These are phyloP conservation scores for Eruca vesicaria DNA, from an alignment of 441 rosid genomes.

Conservation along the genomic window DNA sequence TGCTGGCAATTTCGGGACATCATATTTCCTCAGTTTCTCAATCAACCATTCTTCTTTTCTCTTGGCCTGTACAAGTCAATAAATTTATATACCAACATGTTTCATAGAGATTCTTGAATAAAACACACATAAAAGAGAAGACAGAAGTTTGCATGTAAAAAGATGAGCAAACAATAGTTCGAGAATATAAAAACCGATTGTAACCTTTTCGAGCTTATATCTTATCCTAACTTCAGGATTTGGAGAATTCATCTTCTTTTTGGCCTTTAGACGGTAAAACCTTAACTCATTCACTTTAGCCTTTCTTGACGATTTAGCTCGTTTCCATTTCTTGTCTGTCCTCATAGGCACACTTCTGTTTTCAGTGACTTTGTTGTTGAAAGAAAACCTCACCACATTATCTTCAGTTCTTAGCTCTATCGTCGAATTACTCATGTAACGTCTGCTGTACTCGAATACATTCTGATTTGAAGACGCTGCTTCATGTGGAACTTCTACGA, in stretches of 20 bases:
- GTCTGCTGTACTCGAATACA: conserved; percentile 24
- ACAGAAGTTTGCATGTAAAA: neutral
- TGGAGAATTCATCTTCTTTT: conserved; percentile 88
- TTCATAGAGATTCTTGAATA: neutral
- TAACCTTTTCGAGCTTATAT: conserved; percentile 62
- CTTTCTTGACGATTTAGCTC: conserved; percentile 54
- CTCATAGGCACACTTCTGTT: conserved; percentile 22
- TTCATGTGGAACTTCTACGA: neutral
- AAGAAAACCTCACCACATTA: conserved; percentile 62
- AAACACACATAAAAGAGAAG: neutral
- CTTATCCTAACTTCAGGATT: conserved; percentile 84
- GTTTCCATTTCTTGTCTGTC: conserved; percentile 45
- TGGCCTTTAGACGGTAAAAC: conserved; percentile 78
- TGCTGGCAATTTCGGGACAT: conserved; percentile 48
- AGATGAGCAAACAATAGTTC: neutral
- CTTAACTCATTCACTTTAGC: conserved; percentile 74
- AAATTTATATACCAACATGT: neutral
- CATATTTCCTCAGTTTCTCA: conserved; percentile 78
- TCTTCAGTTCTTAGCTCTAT: conserved; percentile 54
- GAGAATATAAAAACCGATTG: neutral
- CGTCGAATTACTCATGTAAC: conserved; percentile 47
- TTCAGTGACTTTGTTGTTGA: conserved; percentile 28
- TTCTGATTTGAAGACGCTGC: neutral
- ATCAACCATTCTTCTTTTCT: conserved; percentile 85
- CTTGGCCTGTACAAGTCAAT: conserved; percentile 50